These are phyloP conservation scores for Lasiosphaeria miniovina DNA, from an alignment of 495 filamentous ascomycete genomes.

Conservation along the genomic window DNA sequence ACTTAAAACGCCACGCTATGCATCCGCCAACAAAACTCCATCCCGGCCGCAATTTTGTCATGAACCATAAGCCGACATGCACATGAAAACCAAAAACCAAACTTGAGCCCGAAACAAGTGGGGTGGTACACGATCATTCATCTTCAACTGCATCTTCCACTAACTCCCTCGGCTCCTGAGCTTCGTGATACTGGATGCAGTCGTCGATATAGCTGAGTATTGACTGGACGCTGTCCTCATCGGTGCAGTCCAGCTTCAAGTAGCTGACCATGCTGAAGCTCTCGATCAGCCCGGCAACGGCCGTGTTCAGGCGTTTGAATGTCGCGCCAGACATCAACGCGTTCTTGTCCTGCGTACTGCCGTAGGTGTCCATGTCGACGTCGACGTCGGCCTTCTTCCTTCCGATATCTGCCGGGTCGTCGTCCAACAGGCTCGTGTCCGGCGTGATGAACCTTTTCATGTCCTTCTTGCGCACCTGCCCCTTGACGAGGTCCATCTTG, in stretches of 20 bases:
- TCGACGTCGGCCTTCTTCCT: conserved; percentile 40
- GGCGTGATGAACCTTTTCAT: conserved; percentile 84
- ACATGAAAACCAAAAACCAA: neutral
- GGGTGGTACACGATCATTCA: conserved; percentile 20
- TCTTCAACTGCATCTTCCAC: conserved; percentile 70
- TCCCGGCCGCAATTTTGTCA: no score
- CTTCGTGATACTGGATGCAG: conserved; percentile 92
- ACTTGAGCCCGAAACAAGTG: neutral
- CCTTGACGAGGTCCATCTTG: conserved; percentile 95
- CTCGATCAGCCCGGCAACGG: conserved; percentile 86
- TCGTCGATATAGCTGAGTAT: conserved; percentile 98
- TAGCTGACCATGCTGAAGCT: conserved; percentile 98
- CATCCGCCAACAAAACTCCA: no score
- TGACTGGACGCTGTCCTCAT: conserved; percentile 87
- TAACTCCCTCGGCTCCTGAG: conserved; percentile 88
- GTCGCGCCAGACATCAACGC: conserved; percentile 74
- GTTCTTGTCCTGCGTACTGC: conserved; percentile 57
- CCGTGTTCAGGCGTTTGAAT: conserved; percentile 75
- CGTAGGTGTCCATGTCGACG: conserved; percentile 34
- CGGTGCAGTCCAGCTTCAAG: conserved; percentile 80
- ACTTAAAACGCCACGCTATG: no score
- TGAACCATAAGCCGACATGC: no score
- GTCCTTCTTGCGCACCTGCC: conserved; percentile 75
- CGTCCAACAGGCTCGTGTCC: conserved; percentile 72
- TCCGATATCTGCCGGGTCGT: conserved; percentile 55